Conservation (phyloP, 2,329 filamentous ascomycete genomes). For the Spiromastix sp. region DNA sequence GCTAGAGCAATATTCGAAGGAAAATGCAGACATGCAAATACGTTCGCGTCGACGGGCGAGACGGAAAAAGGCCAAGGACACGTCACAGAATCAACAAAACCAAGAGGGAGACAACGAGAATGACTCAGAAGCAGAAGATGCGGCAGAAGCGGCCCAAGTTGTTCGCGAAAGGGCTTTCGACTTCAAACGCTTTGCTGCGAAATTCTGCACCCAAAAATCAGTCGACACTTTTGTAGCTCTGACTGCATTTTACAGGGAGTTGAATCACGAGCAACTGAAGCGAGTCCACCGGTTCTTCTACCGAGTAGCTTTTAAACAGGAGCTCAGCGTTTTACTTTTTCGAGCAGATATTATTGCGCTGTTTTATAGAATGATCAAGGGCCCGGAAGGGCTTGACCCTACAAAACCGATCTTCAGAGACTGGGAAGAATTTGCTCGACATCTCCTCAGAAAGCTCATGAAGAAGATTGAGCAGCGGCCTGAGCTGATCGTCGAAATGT, state of each 20-base stretch:
- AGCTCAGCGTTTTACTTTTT: constrained; percentile 79
- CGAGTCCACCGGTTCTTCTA: constrained; percentile 91
- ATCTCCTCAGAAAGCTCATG: constrained; percentile 69
- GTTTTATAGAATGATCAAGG: constrained; percentile 85
- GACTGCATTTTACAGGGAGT: constrained; percentile 67
- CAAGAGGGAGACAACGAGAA: constrained; percentile 47
- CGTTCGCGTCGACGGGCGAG: constrained; percentile 66
- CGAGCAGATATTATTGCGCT: constrained; percentile 82
- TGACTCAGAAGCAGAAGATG: constrained; percentile 62
- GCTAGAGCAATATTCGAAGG: constrained; percentile 85
- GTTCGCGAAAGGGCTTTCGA: constrained; percentile 86
- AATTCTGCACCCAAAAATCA: constrained; percentile 74
- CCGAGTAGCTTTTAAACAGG: constrained; percentile 86
- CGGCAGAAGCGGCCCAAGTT: constrained; percentile 57
- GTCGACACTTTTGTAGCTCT: constrained; percentile 84
- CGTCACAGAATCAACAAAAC: constrained; percentile 27
- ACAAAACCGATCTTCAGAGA: constrained; percentile 63
- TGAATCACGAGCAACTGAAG: constrained; percentile 72
- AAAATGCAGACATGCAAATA: constrained; percentile 88
- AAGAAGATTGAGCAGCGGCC: constrained; percentile 80
- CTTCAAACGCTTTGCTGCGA: constrained; percentile 70
- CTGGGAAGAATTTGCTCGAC: constrained; percentile 81
- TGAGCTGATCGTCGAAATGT: constrained; percentile 76
- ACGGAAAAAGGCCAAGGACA: constrained; percentile 58
- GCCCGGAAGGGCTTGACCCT: constrained; percentile 63